These are phyloP conservation scores for Eutrema yunnanense DNA, from an alignment of 345 rosid species.

Conservation along the genomic window DNA sequence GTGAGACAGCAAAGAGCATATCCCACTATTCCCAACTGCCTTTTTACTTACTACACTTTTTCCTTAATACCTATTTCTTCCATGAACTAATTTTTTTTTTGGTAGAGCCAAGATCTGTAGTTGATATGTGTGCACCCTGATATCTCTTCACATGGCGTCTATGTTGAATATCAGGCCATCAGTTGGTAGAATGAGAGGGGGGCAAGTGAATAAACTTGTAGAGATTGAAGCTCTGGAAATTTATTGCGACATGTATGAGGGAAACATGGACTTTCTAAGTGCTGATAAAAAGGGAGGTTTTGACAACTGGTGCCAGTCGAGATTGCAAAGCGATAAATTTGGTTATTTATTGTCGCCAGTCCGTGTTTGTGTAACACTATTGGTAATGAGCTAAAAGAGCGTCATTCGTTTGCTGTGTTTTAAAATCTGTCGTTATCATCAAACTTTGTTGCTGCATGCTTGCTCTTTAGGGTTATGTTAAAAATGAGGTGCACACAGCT, in stretches of 20 bases:
- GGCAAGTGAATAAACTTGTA: constrained; percentile 61
- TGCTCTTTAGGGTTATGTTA: constrained; percentile 10
- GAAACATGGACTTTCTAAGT: constrained; percentile 33
- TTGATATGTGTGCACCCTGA: constrained; percentile 7
- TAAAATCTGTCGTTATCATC: constrained; percentile 3
- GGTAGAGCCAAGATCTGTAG: background rate
- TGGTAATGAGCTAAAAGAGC: constrained; percentile 39
- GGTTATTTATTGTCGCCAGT: constrained; percentile 55
- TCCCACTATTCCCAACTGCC: background rate
- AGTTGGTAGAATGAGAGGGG: constrained; percentile 46
- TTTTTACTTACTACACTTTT: background rate
- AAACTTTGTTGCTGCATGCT: constrained; percentile 15
- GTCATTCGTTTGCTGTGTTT: constrained; percentile 1
- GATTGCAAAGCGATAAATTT: constrained; percentile 36
- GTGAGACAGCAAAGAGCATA: constrained; percentile 7
- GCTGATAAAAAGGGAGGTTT: constrained; percentile 29
- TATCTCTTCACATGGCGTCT: constrained; percentile 6
- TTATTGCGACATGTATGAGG: constrained; percentile 54
- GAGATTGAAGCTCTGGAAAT: constrained; percentile 69
- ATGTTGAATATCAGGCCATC: constrained; percentile 23
- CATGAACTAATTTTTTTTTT: background rate
- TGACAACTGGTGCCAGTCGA: constrained; percentile 35
- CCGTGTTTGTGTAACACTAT: constrained; percentile 51
- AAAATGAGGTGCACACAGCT: background rate
- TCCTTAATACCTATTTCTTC: background rate